phyloP scores from a whole-genome alignment of 2,329 filamentous ascomycete species.

The Rhynchosporium graminicola region DNA sequence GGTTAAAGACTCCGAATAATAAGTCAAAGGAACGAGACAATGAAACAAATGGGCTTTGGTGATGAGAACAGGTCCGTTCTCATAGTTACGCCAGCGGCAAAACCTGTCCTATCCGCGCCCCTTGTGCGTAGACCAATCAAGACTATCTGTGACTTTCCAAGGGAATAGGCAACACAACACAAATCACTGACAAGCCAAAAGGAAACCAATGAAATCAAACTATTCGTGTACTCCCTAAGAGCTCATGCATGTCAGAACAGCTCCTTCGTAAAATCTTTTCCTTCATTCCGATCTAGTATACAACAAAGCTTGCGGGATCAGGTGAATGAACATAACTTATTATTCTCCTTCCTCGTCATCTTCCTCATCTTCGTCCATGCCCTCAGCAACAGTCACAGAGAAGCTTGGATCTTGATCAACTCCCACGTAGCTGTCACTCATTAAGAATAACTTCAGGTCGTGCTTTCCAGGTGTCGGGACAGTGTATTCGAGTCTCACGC shows the following conservation, averaged over 20 bases:
- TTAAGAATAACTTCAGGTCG: slow-evolving; percentile 86
- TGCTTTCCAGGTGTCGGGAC: slow-evolving; percentile 83
- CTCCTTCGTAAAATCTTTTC: slow-evolving; percentile 34
- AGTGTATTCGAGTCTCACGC: slow-evolving; percentile 82
- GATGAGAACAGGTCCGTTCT: slow-evolving; percentile 30
- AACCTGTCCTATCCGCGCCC: slow-evolving; percentile 7
- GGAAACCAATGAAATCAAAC: slow-evolving; percentile 28
- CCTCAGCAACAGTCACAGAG: slow-evolving; percentile 80
- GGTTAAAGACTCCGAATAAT: slow-evolving; percentile 2
- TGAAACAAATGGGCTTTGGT: slow-evolving; percentile 19
- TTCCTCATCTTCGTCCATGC: slow-evolving; percentile 91
- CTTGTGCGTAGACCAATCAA: slow-evolving; percentile 32
- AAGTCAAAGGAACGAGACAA: slow-evolving; percentile 19
- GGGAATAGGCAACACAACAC: slow-evolving; percentile 31
- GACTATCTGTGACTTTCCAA: slow-evolving; percentile 30
- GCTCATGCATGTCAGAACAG: slow-evolving; percentile 18
- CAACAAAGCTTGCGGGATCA: slow-evolving; percentile 32
- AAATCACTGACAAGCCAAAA: slow-evolving; percentile 34
- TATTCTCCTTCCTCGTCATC: slow-evolving; percentile 70
- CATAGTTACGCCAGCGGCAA: slow-evolving; percentile 22
- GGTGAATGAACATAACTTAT: slow-evolving; percentile 30
- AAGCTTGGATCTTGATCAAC: slow-evolving; percentile 96
- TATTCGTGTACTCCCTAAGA: slow-evolving; percentile 18
- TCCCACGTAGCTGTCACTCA: slow-evolving; percentile 96
- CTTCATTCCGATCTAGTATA: slow-evolving; percentile 39